Evolutionary conservation across 2,329 filamentous ascomycete species (phyloP).

Genomic region (Sporothrix humicola): DNA sequence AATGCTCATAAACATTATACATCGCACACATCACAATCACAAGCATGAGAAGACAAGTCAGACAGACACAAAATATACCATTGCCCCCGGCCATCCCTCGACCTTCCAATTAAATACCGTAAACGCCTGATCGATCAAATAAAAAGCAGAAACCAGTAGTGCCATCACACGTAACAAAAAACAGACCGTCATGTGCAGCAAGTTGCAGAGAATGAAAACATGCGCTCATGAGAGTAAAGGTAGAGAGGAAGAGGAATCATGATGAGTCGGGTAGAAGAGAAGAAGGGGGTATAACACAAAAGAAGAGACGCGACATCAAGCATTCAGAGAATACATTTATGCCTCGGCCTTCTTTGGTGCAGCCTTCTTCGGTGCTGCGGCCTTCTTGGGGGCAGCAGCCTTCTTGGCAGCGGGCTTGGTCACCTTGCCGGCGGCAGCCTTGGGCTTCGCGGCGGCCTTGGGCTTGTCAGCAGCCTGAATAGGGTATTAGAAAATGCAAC

Average conservation of each 20-base stretch:
- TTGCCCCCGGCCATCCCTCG: constrained; percentile 36
- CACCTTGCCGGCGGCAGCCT: constrained; percentile 65
- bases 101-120: constrained; percentile 34
- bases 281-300: constrained; percentile 33
- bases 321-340: constrained; percentile 24
- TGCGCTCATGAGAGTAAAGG: constrained; percentile 33
- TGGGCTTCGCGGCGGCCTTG: constrained; percentile 77
- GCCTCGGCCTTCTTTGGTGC: constrained; percentile 40
- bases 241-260: constrained; percentile 17
- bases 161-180: constrained; percentile 38
- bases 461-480: constrained; percentile 68
- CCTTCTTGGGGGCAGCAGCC: constrained; percentile 54
- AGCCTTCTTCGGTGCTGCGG: constrained; percentile 53
- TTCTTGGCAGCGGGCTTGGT: constrained; percentile 54
- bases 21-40: constrained; percentile 30
- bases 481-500: constrained; percentile 49
- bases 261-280: constrained; percentile 22
- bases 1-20: constrained; percentile 32
- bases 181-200: constrained; percentile 30
- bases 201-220: constrained; percentile 17
- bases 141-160: constrained; percentile 26
- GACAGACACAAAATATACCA: constrained; percentile 34
- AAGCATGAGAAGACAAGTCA: neutral
- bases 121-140: constrained; percentile 34
- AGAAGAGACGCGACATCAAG: constrained; percentile 7